Evolutionary conservation across 371 early-diverging fungal genomes (phyloP).

Genomic region (Rhizopus stolonifer): DNA sequence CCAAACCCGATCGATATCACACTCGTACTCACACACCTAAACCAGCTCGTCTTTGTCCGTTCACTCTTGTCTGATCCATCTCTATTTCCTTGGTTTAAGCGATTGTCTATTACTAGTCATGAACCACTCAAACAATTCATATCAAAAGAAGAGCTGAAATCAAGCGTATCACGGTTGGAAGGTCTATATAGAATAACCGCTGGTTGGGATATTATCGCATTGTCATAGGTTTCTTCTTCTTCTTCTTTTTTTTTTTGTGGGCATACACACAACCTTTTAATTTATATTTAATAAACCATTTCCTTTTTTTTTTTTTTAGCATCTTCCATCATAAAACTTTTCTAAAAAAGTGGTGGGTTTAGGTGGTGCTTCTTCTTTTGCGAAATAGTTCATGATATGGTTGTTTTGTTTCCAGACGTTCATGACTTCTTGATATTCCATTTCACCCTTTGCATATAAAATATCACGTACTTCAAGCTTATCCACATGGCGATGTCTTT

Average conservation of each 20-base stretch:
- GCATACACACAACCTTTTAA: too few relatives aligned
- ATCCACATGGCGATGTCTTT: constrained; percentile 80
- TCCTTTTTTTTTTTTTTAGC: constrained; percentile 20
- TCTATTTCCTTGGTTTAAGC: constrained; percentile 37
- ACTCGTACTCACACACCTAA: constrained; percentile 13
- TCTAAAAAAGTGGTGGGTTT: constrained; percentile 79
- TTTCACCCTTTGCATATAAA: constrained; percentile 83
- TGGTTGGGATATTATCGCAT: constrained; percentile 42
- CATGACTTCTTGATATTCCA: constrained; percentile 91
- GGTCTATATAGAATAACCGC: constrained; percentile 35
- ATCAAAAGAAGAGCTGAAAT: constrained; percentile 24
- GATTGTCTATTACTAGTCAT: constrained; percentile 22
- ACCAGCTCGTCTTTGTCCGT: constrained; percentile 14
- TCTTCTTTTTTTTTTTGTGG: too few relatives aligned
- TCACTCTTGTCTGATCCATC: constrained; percentile 23
- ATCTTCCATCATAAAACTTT: constrained; percentile 81
- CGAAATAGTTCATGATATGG: constrained; percentile 90
- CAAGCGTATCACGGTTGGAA: constrained; percentile 22
- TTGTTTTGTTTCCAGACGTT: constrained; percentile 95
- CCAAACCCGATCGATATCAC: constrained; percentile 24
- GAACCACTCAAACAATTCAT: constrained; percentile 24
- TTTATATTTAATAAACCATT: too few relatives aligned
- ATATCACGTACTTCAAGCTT: constrained; percentile 83
- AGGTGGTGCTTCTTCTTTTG: constrained; percentile 71
- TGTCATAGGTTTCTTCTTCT: background rate